These are phyloP conservation scores for Aspergillus sparsus DNA, from an alignment of 495 filamentous ascomycete species.

Conservation along the genomic window DNA sequence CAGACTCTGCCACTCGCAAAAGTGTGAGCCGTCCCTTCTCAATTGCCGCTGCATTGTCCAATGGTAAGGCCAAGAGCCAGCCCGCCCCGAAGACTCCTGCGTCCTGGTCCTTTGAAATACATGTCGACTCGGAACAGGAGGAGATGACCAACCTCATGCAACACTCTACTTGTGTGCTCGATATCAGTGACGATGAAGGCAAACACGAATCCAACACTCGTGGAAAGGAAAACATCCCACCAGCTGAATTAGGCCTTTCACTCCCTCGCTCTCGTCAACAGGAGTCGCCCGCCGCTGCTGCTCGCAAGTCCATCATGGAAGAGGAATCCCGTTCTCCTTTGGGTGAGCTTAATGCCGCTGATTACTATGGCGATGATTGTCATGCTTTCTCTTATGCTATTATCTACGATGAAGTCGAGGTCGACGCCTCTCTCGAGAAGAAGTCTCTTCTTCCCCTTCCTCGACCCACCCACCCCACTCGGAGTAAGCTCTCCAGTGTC, in stretches of 20 bases:
- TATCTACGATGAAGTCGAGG: constrained; percentile 58
- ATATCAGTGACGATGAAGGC: constrained; percentile 68
- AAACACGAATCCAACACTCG: constrained; percentile 50
- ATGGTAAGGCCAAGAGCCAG: constrained; percentile 40
- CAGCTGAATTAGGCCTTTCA: constrained; percentile 38
- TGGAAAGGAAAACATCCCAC: constrained; percentile 90
- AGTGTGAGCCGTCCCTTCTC: constrained; percentile 63
- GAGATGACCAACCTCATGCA: constrained; percentile 88
- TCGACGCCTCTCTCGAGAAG: constrained; percentile 22
- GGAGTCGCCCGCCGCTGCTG: constrained; percentile 33
- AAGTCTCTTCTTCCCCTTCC: constrained; percentile 25
- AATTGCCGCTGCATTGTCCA: constrained; percentile 71
- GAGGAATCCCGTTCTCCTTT: constrained; percentile 67
- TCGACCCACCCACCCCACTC: constrained; percentile 16
- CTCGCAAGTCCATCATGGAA: constrained; percentile 40
- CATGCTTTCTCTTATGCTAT: constrained; percentile 61
- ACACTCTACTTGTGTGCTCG: constrained; percentile 81
- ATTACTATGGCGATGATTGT: constrained; percentile 71
- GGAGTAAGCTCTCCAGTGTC: constrained; percentile 27
- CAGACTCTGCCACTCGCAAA: constrained; percentile 52
- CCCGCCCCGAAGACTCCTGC: constrained; percentile 51
- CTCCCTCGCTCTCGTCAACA: constrained; percentile 31
- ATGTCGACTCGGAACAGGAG: constrained; percentile 88
- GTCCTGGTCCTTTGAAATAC: constrained; percentile 90
- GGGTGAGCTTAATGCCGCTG: constrained; percentile 66